A percentile compares a stretch with the other conserved stretches of the same genome.
Evolutionary conservation across 208 protist species (phyloP).

Genomic region (Endotrypanum monterogeii): DNA sequence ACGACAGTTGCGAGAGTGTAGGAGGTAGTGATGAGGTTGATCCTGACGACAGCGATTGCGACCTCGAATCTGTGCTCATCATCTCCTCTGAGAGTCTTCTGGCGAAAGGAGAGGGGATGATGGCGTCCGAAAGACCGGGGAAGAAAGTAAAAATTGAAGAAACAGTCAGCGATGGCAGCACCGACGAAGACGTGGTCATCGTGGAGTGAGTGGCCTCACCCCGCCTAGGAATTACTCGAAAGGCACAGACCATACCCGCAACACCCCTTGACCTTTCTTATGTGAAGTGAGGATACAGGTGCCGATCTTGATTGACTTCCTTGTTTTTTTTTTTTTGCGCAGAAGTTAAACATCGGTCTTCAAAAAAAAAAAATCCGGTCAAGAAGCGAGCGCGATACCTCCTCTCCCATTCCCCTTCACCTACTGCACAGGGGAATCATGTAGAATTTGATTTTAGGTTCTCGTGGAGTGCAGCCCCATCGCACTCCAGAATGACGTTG

Average conservation of each 20-base stretch:
- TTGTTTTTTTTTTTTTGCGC: not conserved
- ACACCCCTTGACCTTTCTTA: not conserved
- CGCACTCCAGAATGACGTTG: too few relatives aligned
- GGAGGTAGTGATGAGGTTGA: not conserved
- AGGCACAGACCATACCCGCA: not conserved
- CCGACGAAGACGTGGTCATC: conserved; percentile 29
- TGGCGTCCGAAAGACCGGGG: not conserved
- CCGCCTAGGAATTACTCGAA: not conserved
- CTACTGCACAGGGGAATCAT: too few relatives aligned
- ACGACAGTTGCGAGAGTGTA: not conserved
- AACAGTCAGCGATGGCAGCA: not conserved
- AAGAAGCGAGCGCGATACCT: too few relatives aligned
- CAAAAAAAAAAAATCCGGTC: too few relatives aligned
- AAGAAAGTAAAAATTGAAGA: not conserved
- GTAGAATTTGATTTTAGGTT: too few relatives aligned
- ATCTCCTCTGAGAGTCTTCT: conserved; percentile 17
- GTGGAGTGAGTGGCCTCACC: conserved; percentile 17
- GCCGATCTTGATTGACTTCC: too few relatives aligned
- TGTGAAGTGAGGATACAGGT: not conserved
- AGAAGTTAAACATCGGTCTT: too few relatives aligned
- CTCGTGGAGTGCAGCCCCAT: too few relatives aligned
- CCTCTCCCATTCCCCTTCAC: too few relatives aligned
- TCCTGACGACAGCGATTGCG: conserved; percentile 4
- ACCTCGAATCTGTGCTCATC: conserved; percentile 16
- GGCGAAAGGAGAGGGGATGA: not conserved